Evolutionary conservation across 2,329 filamentous ascomycete species (phyloP), one percentile per base, ranked within the genome.

Genomic region (Lecanicillium sp.): DNA sequence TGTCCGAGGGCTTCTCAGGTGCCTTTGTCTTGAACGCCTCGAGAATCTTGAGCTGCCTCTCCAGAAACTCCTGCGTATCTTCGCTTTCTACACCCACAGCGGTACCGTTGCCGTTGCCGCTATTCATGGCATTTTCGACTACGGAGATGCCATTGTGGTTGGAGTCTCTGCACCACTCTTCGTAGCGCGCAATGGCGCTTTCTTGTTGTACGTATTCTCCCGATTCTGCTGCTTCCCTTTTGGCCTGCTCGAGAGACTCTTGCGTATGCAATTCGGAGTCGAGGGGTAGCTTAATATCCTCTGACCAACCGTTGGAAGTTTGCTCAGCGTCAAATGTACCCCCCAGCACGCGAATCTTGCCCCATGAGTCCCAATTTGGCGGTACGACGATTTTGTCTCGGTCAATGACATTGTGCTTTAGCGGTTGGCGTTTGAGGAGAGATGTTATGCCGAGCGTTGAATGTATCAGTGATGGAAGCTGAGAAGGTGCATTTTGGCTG

Each of bases 331-430:
- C 87, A 51, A 96, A 96, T 0, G 82, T 85, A 55, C 95, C 92
- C 38, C 87, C 78, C 19, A 96, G 69, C 32, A 96, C 87, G 30
- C 90, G 76, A 43, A 98, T 95, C 63, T 96, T 98, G 43, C 88
- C 89, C 85, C 88, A 95, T 0, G 89, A 95, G 60, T 98, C 92
- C 92, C 92, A 98, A 58, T 95, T 95, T 13, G 89, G 84, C 2
- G 90, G 90, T 1, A 98, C 85, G 5, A 95, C 72, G 39, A 98
- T 89, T 69, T 94, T 94, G 59, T 95, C 89, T 43, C 90, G 76
- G 63, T 92, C 92, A 48, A 94, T 92, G 44, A 94, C 85, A 51
- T 95, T 94, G 57, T 89, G 84, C 62, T 87, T 92, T 17, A 94
- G 71, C 17, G 83, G 78, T 53, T 86, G 76, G 45, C 80, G 77